phyloP scores from a whole-genome alignment of 192 early-diverging fungal species.

The Backusella liffmaniae region DNA sequence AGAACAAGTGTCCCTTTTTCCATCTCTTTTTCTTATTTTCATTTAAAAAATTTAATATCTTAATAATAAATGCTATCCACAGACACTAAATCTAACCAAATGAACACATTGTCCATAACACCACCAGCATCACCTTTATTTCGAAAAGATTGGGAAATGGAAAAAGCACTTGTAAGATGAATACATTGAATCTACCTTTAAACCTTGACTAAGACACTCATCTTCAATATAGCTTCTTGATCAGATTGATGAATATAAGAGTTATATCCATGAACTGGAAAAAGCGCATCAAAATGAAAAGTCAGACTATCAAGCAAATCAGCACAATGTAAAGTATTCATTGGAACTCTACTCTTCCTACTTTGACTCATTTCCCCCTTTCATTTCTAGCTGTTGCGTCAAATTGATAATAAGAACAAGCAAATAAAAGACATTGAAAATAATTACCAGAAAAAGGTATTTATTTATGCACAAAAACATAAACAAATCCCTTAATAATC shows the following conservation, averaged over 20 bases:
- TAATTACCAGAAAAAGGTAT: not conserved
- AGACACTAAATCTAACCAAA: not conserved
- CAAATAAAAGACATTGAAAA: not conserved
- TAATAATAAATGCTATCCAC: not conserved
- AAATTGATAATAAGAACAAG: constrained; percentile 9
- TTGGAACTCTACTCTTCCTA: not conserved
- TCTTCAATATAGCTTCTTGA: not conserved
- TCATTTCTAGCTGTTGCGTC: constrained; percentile 18
- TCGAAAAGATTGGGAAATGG: constrained; percentile 20
- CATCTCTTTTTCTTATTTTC: not conserved
- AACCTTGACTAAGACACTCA: not conserved
- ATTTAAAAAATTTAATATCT: not conserved
- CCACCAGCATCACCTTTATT: not conserved
- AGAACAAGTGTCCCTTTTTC: not conserved
- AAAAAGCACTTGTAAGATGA: constrained; percentile 13
- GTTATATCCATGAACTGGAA: not conserved
- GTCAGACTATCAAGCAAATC: not conserved
- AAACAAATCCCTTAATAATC: not conserved
- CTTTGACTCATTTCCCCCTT: not conserved
- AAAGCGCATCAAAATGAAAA: constrained; percentile 1
- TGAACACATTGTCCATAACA: not conserved
- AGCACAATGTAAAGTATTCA: not conserved
- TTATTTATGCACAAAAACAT: not conserved
- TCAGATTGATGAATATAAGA: not conserved
- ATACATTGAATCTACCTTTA: not conserved